Base-by-base conservation (phyloP, 352 stramenopile genomes). In the Pythium scleroteichum region DNA sequence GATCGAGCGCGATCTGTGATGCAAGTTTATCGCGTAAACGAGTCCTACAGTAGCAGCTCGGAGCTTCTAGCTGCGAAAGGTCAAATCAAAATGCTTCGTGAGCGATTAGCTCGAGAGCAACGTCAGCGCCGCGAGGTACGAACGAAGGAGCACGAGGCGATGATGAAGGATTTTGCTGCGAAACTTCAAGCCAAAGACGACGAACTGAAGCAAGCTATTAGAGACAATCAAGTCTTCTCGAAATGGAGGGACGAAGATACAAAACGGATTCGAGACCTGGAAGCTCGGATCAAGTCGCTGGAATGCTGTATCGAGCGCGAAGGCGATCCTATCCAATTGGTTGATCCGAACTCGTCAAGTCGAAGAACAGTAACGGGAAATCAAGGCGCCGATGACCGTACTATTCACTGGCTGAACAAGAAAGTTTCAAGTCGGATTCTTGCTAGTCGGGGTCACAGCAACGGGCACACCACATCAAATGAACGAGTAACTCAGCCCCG, bases 1-100 rank as follows among this genome's bases (percentile, higher is more conserved):
- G 82, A 94, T 41, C 73, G 85, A 32, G 80, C 85, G 16, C 68
- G 75, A 4, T 87, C 78, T 0, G 81, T 94, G 24, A 83, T 94
- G 78, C 82, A 94, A 51, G 76, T 69, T 8, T 75, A 88, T 32
- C 79, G 78, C 14, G 74, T 92, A 26, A 94, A 90, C 52, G 77
- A 92, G 29, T 66, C 72, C 4, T 47, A 75, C n/a, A 76, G 68
- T 24, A 70, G 73, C 0, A 73, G 63, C 9, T 79, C 78, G 1
- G 84, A 94, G 59, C 27, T 94, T 17, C 23, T 83, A 29, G 56
- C 75, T 40, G 82, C 75, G 2, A 88, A 87, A 38, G 69, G 79
- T 12, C 77, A 90, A 58, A 85, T 91, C 47, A 62, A 69, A 0
- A 78, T 78, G 27, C 46, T 94, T 17, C 67, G 71, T 9, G 70